Evolutionary conservation across 2,329 filamentous ascomycete genomes (phyloP), one percentile per base, ranked within the genome.

Genomic region (Dothistroma septosporum): DNA sequence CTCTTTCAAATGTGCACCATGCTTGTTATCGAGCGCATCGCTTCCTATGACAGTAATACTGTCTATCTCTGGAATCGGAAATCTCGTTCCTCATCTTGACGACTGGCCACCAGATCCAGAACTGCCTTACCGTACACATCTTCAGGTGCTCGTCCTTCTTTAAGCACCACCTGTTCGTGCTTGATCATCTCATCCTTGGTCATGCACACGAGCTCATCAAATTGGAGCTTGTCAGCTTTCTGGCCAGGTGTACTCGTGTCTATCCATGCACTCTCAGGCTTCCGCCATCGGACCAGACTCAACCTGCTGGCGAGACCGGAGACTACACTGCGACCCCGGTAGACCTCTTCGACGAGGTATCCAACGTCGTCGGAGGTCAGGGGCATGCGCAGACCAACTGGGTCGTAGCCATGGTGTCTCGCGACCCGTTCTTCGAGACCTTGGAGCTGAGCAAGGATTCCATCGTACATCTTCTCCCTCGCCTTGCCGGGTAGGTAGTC

Each of bases 381-480:
- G 0, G 92, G 90, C 0, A 94, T 80, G 64, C 91, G 91, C 53
- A 99, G 78, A 0, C 94, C 93, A 11, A 89, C 77, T 0, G 83
- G 78, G 59, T 87, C 78, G 54, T 77, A 74, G 2, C 79, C 80
- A 19, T 80, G 77, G 33, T 79, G 72, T 59, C 84, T 82, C 0
- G 88, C 86, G 1, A 94, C 74, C 60, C 90, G 88, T 72, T 95
- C 92, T 72, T 97, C 91, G 14, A 84, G 81, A 31, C 86, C 87
- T 72, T 96, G 91, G 1, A 97, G 77, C 21, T 83, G 82, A 0
- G 86, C 86, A 2, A 94, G 78, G 33, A 97, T 89, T 41, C 87
- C 86, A 60, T 97, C 92, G 75, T 97, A 96, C 82, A 96, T 87
- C 77, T 96, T 96, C 53, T 96, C 91, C 16, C 93, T 83, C 10